phyloP scores from a whole-genome alignment of 306 rosid genomes.

The Lupinus albus region DNA sequence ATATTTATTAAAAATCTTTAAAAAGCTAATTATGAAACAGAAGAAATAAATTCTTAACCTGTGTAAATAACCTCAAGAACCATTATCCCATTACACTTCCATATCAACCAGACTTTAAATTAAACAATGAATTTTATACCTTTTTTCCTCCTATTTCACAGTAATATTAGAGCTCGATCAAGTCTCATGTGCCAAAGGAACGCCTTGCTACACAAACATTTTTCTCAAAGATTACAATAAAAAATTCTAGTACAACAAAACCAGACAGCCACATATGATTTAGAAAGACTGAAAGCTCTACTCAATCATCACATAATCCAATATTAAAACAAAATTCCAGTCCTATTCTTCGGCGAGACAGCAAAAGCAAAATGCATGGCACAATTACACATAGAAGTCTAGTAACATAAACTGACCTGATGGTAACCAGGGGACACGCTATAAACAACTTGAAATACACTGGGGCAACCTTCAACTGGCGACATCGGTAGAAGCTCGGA shows the following conservation, averaged over 20 bases:
- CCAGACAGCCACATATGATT: background rate
- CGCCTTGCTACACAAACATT: background rate
- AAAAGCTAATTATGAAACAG: background rate
- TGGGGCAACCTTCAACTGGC: constrained; percentile 87
- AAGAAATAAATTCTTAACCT: constrained; percentile 7
- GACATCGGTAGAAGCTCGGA: constrained; percentile 86
- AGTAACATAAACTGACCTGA: constrained; percentile 66
- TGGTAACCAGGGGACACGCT: constrained; percentile 80
- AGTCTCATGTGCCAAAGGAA: constrained; percentile 14
- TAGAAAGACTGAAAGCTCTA: constrained; percentile 7
- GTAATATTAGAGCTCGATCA: constrained; percentile 5
- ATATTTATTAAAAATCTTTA: background rate
- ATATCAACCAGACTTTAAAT: constrained; percentile 11
- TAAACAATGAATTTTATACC: background rate
- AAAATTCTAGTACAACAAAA: constrained; percentile 4
- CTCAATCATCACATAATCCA: background rate
- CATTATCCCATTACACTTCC: constrained; percentile 7
- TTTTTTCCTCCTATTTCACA: background rate
- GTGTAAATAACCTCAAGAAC: constrained; percentile 7
- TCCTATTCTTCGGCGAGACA: background rate
- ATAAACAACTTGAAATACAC: constrained; percentile 85
- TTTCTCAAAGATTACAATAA: constrained; percentile 1
- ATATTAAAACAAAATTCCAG: background rate
- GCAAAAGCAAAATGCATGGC: background rate
- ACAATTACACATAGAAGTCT: background rate